Percentiles rank a stretch among this genome's conserved stretches.
Conservation (phyloP, 441 rosid genomes). For the Macaranga tanarius region DNA sequence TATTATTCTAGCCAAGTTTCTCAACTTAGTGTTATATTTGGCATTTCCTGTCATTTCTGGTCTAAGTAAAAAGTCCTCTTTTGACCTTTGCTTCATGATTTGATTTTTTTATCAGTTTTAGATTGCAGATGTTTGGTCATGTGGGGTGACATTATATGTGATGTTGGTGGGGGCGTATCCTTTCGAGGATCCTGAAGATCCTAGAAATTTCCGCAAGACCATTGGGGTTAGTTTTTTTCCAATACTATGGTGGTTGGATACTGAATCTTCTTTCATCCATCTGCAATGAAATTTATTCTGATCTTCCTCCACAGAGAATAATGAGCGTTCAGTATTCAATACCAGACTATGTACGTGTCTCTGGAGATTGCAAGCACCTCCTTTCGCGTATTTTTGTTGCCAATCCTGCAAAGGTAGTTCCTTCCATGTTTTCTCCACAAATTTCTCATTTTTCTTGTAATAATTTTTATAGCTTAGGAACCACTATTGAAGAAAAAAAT, state of each 20-base stretch:
- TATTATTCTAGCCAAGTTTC: background rate
- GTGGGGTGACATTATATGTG: slow-evolving; percentile 70
- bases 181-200: slow-evolving; percentile 73
- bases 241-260: background rate
- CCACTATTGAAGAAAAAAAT: no score
- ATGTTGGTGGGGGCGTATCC: slow-evolving; percentile 77
- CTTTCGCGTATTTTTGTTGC: slow-evolving; percentile 65
- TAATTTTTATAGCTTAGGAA: no score
- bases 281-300: background rate
- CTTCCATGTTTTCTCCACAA: background rate
- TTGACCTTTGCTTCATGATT: slow-evolving; percentile 3
- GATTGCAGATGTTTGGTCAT: slow-evolving; percentile 79
- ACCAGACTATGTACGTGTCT: slow-evolving; percentile 62
- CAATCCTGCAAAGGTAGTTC: slow-evolving; percentile 53
- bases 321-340: slow-evolving; percentile 56
- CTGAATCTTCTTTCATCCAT: background rate
- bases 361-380: slow-evolving; percentile 55
- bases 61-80: background rate
- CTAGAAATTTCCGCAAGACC: slow-evolving; percentile 66
- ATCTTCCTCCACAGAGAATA: slow-evolving; percentile 45
- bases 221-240: slow-evolving; percentile 43
- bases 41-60: background rate
- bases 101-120: slow-evolving; percentile 23
- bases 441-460: background rate
- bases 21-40: background rate